Base-by-base conservation (phyloP, 2,329 filamentous ascomycete genomes). In the Penicillium sclerotigenum region DNA sequence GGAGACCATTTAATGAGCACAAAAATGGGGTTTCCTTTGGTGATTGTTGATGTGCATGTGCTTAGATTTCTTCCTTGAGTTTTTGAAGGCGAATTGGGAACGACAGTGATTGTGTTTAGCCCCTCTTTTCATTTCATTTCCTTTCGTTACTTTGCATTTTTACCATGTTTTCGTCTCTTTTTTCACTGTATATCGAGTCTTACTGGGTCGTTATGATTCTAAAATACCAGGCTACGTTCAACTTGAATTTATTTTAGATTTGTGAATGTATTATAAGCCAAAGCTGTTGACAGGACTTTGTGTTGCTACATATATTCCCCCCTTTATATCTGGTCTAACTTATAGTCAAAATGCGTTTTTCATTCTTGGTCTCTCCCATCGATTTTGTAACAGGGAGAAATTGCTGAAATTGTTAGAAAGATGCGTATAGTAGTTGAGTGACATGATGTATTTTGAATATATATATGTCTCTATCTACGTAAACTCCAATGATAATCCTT, bases 1-100 rank as follows among this genome's bases (percentile, higher is more conserved):
- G 94, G 94, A 99, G 78, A 97, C 72, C 54, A 72, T 77, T 20
- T 77, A 66, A 68, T 58, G 58, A 59, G 43, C n/a, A 26, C 37
- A 13, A 53, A 54, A 60, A 58, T 56, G 47, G 20, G 24, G 11
- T 22, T 38, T 20, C 22, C 16, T 40, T 41, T 38, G 47, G 48
- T 38, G 18, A 11, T 38, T 33, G 20, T 24, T 52, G n/a, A 24
- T 50, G 20, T 29, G 13, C 10, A 11, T 48, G 38, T 22, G 22
- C 13, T 31, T 59, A 59, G 54, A 58, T 38, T 29, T 20, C 14
- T 34, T 58, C 26, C 20, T 42, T 37, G 18, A 22, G 26, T 41
- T 47, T 43, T 48, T 13, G 16, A 38, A 26, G 56, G 40, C 54
- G 48, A 57, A 33, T 36, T 50, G 24, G 18, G 33, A 45, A 29